Conservation (phyloP, 2,329 filamentous ascomycete genomes). For the Pleomassaria siparia region DNA sequence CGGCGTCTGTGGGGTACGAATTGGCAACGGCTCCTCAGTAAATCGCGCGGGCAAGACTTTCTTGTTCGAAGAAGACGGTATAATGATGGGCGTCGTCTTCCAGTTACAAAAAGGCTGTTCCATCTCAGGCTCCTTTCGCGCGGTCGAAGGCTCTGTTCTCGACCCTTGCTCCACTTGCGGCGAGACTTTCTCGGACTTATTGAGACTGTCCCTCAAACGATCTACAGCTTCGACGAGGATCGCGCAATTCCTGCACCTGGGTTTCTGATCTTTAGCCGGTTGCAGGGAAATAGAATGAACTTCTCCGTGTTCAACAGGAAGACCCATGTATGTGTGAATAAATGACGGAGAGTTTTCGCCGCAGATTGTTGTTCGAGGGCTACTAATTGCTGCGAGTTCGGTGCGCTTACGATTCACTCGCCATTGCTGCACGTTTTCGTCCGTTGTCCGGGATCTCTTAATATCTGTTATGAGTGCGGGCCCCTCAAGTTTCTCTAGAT, state of each 20-base stretch:
- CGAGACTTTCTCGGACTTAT: constrained; percentile 1
- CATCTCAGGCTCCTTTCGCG: constrained; percentile 1
- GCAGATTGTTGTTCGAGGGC: constrained; percentile 19
- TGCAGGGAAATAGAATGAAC: not conserved
- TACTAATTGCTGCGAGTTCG: not conserved
- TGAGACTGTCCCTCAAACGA: constrained; percentile 24
- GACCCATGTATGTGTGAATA: constrained; percentile 21
- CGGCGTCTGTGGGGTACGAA: not conserved
- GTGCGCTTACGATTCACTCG: not conserved
- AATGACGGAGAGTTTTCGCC: constrained; percentile 12
- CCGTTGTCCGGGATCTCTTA: constrained; percentile 26
- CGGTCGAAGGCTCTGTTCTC: not conserved
- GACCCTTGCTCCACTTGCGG: not conserved
- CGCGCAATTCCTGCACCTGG: constrained; percentile 24
- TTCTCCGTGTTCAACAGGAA: not conserved
- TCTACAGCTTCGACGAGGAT: constrained; percentile 26
- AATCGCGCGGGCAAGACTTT: not conserved
- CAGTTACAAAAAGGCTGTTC: not conserved
- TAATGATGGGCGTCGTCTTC: not conserved
- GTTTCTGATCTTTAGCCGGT: not conserved
- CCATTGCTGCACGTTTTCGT: constrained; percentile 16
- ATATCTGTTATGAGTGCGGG: constrained; percentile 26
- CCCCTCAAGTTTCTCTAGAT: constrained; percentile 21
- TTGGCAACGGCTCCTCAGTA: not conserved
- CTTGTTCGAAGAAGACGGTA: not conserved